Evolutionary conservation across 306 rosid species (phyloP).

Genomic region (Abrus pulchellus): DNA sequence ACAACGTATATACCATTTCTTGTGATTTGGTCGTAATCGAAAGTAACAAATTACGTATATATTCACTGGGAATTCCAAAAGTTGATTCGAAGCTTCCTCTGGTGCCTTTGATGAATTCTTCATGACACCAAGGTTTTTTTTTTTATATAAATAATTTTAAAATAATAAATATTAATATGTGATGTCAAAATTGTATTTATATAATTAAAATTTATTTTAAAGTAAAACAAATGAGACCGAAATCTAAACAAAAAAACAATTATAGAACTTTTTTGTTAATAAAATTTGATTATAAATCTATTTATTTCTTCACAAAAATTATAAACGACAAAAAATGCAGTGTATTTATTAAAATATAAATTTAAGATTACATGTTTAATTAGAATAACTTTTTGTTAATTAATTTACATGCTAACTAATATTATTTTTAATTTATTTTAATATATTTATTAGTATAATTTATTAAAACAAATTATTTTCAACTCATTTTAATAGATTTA

Average conservation of each 20-base stretch:
- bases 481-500: too few relatives aligned
- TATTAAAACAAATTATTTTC: too few relatives aligned
- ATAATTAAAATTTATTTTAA: neutral
- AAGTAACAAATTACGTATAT: constrained; percentile 20
- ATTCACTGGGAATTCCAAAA: neutral
- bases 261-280: too few relatives aligned
- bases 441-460: too few relatives aligned
- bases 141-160: neutral
- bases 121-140: neutral
- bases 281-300: too few relatives aligned
- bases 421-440: too few relatives aligned
- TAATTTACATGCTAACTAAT: too few relatives aligned
- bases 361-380: too few relatives aligned
- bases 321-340: too few relatives aligned
- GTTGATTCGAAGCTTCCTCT: neutral
- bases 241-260: neutral
- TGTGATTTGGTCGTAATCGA: constrained; percentile 10
- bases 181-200: neutral
- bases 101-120: constrained; percentile 4
- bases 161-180: neutral
- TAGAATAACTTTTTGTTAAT: too few relatives aligned
- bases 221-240: neutral
- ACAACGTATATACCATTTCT: constrained; percentile 10
- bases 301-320: too few relatives aligned
- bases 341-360: too few relatives aligned